phyloP scores from a whole-genome alignment of 768 basidiomycete species.

The Daedaleopsis nitida region DNA sequence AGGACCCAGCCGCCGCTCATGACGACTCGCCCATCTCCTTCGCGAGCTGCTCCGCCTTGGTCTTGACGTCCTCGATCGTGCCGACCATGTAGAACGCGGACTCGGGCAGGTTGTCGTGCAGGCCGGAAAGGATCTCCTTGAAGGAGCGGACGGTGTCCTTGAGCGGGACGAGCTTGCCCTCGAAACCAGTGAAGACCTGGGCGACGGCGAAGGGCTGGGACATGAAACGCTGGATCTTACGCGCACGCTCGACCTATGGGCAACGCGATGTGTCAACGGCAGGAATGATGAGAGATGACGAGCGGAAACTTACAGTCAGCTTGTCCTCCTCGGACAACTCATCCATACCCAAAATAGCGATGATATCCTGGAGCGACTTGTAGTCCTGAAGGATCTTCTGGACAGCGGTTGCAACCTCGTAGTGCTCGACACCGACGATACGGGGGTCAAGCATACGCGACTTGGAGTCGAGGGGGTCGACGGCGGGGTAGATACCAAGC shows the following conservation, averaged over 20 bases:
- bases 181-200: conserved; percentile 99
- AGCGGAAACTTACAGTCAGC: conserved; percentile 70
- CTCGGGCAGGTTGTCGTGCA: conserved; percentile 89
- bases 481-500: conserved; percentile 99
- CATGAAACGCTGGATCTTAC: conserved; percentile 99
- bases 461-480: conserved; percentile 99
- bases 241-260: conserved; percentile 88
- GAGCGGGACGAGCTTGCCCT: conserved; percentile 94
- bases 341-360: conserved; percentile 99
- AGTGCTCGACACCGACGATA: conserved; percentile 95
- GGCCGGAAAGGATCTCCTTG: conserved; percentile 94
- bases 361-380: conserved; percentile 98
- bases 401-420: conserved; percentile 93
- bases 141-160: conserved; percentile 97
- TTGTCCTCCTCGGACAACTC: conserved; percentile 99
- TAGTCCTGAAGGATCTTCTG: conserved; percentile 98
- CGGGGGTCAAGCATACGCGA: conserved; percentile 99
- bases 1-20: conserved; percentile 7
- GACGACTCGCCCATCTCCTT: conserved; percentile 79
- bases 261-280: background rate
- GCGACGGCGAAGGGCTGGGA: conserved; percentile 99
- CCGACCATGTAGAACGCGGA: conserved; percentile 99
- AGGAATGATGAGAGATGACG: background rate
- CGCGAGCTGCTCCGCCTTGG: conserved; percentile 95
- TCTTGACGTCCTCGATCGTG: conserved; percentile 95